phyloP scores from a whole-genome alignment of 148 eudicot genomes.

The Heliamphora exappendiculata region DNA sequence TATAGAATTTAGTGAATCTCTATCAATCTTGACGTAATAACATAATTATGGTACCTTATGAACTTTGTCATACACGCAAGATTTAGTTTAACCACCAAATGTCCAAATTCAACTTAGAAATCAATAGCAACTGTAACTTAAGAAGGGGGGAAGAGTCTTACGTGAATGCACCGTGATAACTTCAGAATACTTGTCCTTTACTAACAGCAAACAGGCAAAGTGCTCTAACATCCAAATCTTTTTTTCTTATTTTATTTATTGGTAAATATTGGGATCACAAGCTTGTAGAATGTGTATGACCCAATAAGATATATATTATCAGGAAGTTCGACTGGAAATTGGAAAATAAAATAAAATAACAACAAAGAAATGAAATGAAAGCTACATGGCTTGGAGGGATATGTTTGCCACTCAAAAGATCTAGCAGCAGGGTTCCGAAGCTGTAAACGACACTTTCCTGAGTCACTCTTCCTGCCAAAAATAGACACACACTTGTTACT shows the following conservation, averaged over 20 bases:
- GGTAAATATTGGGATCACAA: no score
- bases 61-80: no score
- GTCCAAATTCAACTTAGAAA: neutral
- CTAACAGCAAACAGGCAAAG: no score
- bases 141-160: neutral
- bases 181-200: no score
- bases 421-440: slow-evolving; percentile 68
- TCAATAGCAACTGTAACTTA: no score
- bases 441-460: slow-evolving; percentile 70
- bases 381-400: slow-evolving; percentile 74
- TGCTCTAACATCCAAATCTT: no score
- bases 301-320: neutral
- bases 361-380: neutral
- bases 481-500: neutral
- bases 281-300: no score
- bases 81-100: neutral
- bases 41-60: no score
- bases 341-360: neutral
- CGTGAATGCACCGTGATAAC: no score
- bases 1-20: no score
- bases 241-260: no score
- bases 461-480: slow-evolving; percentile 50
- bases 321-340: neutral
- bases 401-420: slow-evolving; percentile 75
- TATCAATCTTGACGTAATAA: no score